phyloP scores from a whole-genome alignment of 148 eudicot species.

The Cornus kousa region DNA sequence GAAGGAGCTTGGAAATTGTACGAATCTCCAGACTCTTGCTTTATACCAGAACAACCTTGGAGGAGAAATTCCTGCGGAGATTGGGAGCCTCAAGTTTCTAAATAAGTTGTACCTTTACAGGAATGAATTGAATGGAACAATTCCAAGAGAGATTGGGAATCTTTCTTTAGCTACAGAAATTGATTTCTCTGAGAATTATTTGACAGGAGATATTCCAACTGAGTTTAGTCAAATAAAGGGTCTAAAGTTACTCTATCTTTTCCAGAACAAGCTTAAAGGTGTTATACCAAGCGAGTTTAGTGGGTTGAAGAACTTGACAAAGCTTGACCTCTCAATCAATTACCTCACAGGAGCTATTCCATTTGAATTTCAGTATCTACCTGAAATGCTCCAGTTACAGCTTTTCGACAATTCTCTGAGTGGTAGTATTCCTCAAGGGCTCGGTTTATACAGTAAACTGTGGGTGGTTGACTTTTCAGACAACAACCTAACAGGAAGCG shows the following conservation, averaged over 20 bases:
- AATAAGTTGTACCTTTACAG: slow-evolving; percentile 65
- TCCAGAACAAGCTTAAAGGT: slow-evolving; percentile 73
- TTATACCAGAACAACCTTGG: slow-evolving; percentile 79
- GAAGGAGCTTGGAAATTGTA: slow-evolving; percentile 78
- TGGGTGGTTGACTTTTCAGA: slow-evolving; percentile 92
- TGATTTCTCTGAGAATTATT: slow-evolving; percentile 79
- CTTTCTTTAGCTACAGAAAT: slow-evolving; percentile 67
- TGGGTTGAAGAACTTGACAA: slow-evolving; percentile 56
- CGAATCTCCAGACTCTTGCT: slow-evolving; percentile 70
- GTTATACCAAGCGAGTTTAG: slow-evolving; percentile 68
- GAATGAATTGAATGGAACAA: slow-evolving; percentile 78
- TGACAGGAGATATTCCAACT: slow-evolving; percentile 73
- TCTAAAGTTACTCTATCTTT: slow-evolving; percentile 68
- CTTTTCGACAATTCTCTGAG: slow-evolving; percentile 67
- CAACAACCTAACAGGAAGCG: slow-evolving; percentile 64
- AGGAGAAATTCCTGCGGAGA: slow-evolving; percentile 69
- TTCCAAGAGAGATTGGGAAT: slow-evolving; percentile 81
- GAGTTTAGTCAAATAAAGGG: slow-evolving; percentile 62
- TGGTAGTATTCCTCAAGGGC: slow-evolving; percentile 71
- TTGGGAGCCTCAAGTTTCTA: slow-evolving; percentile 59
- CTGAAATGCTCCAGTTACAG: slow-evolving; percentile 62
- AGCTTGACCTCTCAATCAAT: slow-evolving; percentile 88
- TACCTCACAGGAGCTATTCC: slow-evolving; percentile 79
- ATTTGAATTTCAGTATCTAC: slow-evolving; percentile 64
- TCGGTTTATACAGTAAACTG: slow-evolving; percentile 63